phyloP scores from a whole-genome alignment of 2,329 filamentous ascomycete species.

The Colletotrichum magnum region DNA sequence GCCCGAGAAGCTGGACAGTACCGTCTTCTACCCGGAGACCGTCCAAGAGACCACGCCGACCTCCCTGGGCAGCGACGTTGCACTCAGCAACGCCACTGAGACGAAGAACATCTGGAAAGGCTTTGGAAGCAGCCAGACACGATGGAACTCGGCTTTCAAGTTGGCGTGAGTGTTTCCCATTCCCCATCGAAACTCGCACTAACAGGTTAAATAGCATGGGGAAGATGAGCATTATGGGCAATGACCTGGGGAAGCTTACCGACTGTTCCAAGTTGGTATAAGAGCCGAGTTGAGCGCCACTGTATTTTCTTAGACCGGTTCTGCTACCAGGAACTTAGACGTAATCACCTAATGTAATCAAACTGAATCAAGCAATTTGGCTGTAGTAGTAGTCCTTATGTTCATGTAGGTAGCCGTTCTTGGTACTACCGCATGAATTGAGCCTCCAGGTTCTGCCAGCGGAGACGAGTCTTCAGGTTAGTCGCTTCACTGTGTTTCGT shows the following conservation, averaged over 20 bases:
- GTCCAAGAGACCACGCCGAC: constrained; percentile 11
- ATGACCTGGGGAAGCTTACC: constrained; percentile 25
- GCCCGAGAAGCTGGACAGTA: constrained; percentile 30
- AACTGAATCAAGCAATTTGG: no score
- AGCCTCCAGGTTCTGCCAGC: no score
- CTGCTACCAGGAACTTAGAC: no score
- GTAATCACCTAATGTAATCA: no score
- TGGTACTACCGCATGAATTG: no score
- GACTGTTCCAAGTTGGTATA: constrained; percentile 23
- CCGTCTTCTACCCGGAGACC: constrained; percentile 25
- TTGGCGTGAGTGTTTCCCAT: constrained; percentile 5
- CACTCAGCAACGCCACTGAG: constrained; percentile 14
- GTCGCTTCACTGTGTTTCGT: no score
- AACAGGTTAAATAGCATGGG: not conserved
- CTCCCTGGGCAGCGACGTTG: constrained; percentile 15
- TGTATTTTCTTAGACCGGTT: no score
- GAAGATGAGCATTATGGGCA: constrained; percentile 31
- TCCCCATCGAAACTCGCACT: not conserved
- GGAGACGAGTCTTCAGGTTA: no score
- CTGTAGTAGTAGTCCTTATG: no score
- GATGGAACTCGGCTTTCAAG: constrained; percentile 26
- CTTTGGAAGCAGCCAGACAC: constrained; percentile 20
- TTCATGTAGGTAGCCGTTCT: no score
- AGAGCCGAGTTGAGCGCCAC: not conserved
- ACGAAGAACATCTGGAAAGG: constrained; percentile 24